A percentile compares a stretch with the other conserved stretches of the same genome.
These are phyloP conservation scores for Nicotiana tabacum DNA, from an alignment of 257 asterid species.

Conservation along the genomic window DNA sequence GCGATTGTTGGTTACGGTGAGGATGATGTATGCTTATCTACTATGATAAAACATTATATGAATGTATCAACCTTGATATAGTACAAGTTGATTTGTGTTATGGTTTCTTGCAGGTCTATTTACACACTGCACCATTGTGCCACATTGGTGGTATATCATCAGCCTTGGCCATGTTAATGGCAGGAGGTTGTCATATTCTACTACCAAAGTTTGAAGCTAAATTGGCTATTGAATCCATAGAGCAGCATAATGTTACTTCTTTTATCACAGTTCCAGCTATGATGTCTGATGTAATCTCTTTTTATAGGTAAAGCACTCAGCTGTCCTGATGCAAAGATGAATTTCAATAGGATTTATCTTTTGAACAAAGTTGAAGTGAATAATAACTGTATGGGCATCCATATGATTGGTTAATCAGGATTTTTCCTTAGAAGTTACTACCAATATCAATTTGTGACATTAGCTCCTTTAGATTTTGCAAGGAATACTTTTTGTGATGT, in stretches of 20 bases:
- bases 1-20: constrained; percentile 71
- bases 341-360: background rate
- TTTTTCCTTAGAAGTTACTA: background rate
- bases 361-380: background rate
- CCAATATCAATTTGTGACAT: background rate
- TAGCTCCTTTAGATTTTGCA: background rate
- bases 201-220: constrained; percentile 65
- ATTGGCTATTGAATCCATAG: constrained; percentile 53
- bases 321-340: background rate
- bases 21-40: constrained; percentile 53
- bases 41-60: background rate
- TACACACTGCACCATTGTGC: constrained; percentile 85
- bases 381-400: background rate
- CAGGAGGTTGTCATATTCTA: constrained; percentile 76
- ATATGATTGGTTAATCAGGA: background rate
- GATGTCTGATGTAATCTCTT: constrained; percentile 78
- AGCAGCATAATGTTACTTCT: constrained; percentile 56
- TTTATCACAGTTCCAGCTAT: constrained; percentile 83
- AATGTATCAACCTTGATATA: background rate
- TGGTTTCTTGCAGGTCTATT: constrained; percentile 46
- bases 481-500: background rate
- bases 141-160: constrained; percentile 96
- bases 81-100: background rate
- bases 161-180: constrained; percentile 84
- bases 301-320: constrained; percentile 33